phyloP scores from a whole-genome alignment of 2,329 filamentous ascomycete genomes.

The Tolypocladium ovalisporum region DNA sequence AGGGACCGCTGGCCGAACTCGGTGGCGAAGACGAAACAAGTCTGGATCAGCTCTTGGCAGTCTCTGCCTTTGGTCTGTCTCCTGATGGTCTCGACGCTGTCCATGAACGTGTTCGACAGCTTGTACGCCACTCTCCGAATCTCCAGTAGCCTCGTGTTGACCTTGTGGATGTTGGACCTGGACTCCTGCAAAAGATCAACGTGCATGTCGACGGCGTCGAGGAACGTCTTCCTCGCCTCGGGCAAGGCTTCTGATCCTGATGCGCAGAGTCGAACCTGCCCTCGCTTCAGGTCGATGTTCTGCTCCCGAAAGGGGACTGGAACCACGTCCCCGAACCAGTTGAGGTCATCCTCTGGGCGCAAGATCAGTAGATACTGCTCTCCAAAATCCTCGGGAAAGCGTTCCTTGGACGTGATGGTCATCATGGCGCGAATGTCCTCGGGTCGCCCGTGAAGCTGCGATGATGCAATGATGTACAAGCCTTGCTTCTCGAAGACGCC shows the following conservation, averaged over 20 bases:
- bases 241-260: slow-evolving; percentile 72
- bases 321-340: slow-evolving; percentile 73
- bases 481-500: slow-evolving; percentile 60
- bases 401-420: slow-evolving; percentile 51
- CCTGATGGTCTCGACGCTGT: slow-evolving; percentile 88
- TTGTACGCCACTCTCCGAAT: slow-evolving; percentile 95
- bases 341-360: slow-evolving; percentile 64
- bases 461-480: slow-evolving; percentile 76
- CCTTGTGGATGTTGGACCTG: slow-evolving; percentile 83
- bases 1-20: slow-evolving; percentile 94
- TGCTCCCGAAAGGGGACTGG: slow-evolving; percentile 63
- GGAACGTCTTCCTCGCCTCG: slow-evolving; percentile 67
- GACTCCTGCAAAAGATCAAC: slow-evolving; percentile 86
- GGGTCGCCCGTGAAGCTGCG: slow-evolving; percentile 60
- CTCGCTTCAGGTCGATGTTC: slow-evolving; percentile 73
- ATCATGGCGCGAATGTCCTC: slow-evolving; percentile 81
- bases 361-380: slow-evolving; percentile 75
- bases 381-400: slow-evolving; percentile 56
- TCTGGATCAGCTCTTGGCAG: slow-evolving; percentile 93
- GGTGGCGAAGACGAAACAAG: slow-evolving; percentile 96
- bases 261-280: slow-evolving; percentile 78
- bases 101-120: slow-evolving; percentile 96
- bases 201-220: slow-evolving; percentile 70
- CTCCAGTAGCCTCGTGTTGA: slow-evolving; percentile 82
- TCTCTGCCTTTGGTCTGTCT: slow-evolving; percentile 74